A percentile compares a stretch with the other conserved stretches of the same genome.
These are phyloP conservation scores for Claviceps pazoutovae DNA, from an alignment of 2,329 filamentous ascomycete genomes.

Conservation along the genomic window DNA sequence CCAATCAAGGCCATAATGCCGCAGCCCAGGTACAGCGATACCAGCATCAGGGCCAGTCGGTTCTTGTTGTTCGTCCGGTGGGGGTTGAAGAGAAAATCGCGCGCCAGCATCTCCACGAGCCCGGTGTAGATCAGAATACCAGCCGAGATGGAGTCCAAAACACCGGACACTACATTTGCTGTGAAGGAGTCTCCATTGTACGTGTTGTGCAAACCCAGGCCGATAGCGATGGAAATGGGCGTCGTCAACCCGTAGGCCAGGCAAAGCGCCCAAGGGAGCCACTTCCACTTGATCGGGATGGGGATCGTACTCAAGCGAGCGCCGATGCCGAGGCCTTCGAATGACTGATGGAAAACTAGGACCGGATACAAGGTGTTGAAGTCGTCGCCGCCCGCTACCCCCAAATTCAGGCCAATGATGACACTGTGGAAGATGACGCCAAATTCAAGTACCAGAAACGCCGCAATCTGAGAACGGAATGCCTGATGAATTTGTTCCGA, in stretches of 20 bases:
- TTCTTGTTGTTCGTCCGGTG: conserved; percentile 48
- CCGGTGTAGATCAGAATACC: conserved; percentile 83
- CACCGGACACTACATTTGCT: conserved; percentile 56
- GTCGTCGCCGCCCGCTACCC: conserved; percentile 37
- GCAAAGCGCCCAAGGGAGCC: conserved; percentile 36
- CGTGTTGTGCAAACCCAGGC: conserved; percentile 27
- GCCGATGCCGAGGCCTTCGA: conserved; percentile 49
- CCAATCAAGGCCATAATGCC: conserved; percentile 25
- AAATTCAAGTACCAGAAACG: conserved; percentile 39
- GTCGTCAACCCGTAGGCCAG: conserved; percentile 36
- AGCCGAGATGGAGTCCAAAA: conserved; percentile 71
- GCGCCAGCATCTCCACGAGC: conserved; percentile 71
- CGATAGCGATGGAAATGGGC: conserved; percentile 35
- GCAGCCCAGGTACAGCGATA: conserved; percentile 51
- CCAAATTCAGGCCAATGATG: conserved; percentile 49
- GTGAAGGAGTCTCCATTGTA: conserved; percentile 11
- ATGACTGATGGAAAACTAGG: conserved; percentile 49
- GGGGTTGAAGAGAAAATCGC: conserved; percentile 71
- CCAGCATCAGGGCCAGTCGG: conserved; percentile 40
- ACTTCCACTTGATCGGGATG: conserved; percentile 26
- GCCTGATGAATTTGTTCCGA: conserved; percentile 3
- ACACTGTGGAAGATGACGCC: conserved; percentile 51
- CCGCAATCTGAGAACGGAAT: conserved; percentile 26
- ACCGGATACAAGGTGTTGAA: conserved; percentile 45
- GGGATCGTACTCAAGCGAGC: conserved; percentile 44